Conservation (phyloP, 306 rosid genomes). For the Gillenia trifoliata region DNA sequence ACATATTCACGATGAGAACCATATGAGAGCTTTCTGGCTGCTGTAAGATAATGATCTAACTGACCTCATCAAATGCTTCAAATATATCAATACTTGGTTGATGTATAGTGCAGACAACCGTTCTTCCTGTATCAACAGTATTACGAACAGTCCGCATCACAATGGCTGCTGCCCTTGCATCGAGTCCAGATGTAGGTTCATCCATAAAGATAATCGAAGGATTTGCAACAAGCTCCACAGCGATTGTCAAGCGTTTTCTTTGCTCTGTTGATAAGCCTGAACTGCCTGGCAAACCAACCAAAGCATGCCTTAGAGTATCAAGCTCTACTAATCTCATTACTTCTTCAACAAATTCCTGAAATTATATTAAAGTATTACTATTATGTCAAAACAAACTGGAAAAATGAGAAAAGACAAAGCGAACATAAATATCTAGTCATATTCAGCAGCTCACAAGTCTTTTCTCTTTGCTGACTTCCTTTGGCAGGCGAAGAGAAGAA, state of each 20-base stretch:
- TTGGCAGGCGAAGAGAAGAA: slow-evolving; percentile 78
- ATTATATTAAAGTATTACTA: slow-evolving; percentile 12
- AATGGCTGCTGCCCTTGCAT: slow-evolving; percentile 91
- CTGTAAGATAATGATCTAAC: slow-evolving; percentile 6
- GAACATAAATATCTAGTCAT: not conserved
- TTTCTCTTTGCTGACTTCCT: slow-evolving; percentile 55
- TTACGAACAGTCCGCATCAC: slow-evolving; percentile 90
- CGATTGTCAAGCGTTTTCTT: slow-evolving; percentile 81
- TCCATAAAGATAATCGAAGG: slow-evolving; percentile 95
- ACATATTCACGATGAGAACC: slow-evolving; percentile 14
- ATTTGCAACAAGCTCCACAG: slow-evolving; percentile 93
- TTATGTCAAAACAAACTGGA: slow-evolving; percentile 6
- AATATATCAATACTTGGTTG: slow-evolving; percentile 88
- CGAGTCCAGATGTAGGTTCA: slow-evolving; percentile 94
- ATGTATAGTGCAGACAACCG: slow-evolving; percentile 90
- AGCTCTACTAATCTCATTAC: slow-evolving; percentile 85
- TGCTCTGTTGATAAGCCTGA: slow-evolving; percentile 90
- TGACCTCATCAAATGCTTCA: slow-evolving; percentile 91
- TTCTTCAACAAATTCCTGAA: slow-evolving; percentile 84
- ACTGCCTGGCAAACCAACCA: slow-evolving; percentile 89
- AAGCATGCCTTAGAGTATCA: slow-evolving; percentile 58
- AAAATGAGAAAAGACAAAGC: not conserved
- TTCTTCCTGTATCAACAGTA: slow-evolving; percentile 92
- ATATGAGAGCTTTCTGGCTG: slow-evolving; percentile 3
- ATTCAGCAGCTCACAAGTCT: slow-evolving; percentile 44